These are phyloP conservation scores for Metschnikowia lachancei DNA, from an alignment of 805 yeast species.

Conservation along the genomic window DNA sequence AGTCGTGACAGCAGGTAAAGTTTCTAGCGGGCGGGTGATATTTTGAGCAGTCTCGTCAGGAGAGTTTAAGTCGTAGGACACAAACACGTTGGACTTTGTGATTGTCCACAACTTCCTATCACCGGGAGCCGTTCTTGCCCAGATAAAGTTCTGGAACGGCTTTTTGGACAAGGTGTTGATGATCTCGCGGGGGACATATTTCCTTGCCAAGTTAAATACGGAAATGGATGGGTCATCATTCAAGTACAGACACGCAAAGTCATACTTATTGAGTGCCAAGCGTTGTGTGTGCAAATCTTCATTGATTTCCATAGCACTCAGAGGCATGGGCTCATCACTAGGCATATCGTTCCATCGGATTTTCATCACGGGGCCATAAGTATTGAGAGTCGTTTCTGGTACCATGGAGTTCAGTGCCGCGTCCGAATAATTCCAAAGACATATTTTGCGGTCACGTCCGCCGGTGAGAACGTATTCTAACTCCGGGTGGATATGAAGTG, in stretches of 20 bases:
- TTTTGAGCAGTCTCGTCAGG: conserved; percentile 20
- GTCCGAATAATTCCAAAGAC: conserved; percentile 62
- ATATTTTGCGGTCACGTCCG: conserved; percentile 83
- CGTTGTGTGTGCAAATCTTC: conserved; percentile 10
- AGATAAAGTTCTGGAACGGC: conserved; percentile 42
- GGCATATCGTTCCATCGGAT: conserved; percentile 57
- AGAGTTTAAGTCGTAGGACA: conserved; percentile 33
- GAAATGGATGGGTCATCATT: conserved; percentile 71
- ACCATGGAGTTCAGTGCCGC: conserved; percentile 21
- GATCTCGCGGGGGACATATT: conserved; percentile 71
- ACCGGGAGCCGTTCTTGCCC: conserved; percentile 31
- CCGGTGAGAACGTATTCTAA: conserved; percentile 82
- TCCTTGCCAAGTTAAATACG: conserved; percentile 67
- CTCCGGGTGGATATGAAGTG: conserved; percentile 86
- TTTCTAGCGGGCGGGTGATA: conserved; percentile 43
- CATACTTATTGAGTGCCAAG: conserved; percentile 50
- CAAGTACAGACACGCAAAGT: conserved; percentile 69
- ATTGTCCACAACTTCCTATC: conserved; percentile 38
- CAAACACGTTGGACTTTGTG: conserved; percentile 39
- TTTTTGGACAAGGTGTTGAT: conserved; percentile 47
- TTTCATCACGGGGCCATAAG: conserved; percentile 76
- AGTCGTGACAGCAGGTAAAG: conserved; percentile 48
- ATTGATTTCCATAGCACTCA: conserved; percentile 11
- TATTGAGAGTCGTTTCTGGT: conserved; percentile 70
- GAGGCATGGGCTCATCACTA: conserved; percentile 30